Evolutionary conservation across 306 rosid genomes (phyloP), one percentile per base, ranked within the genome.

Genomic region (Dryas octopetala): DNA sequence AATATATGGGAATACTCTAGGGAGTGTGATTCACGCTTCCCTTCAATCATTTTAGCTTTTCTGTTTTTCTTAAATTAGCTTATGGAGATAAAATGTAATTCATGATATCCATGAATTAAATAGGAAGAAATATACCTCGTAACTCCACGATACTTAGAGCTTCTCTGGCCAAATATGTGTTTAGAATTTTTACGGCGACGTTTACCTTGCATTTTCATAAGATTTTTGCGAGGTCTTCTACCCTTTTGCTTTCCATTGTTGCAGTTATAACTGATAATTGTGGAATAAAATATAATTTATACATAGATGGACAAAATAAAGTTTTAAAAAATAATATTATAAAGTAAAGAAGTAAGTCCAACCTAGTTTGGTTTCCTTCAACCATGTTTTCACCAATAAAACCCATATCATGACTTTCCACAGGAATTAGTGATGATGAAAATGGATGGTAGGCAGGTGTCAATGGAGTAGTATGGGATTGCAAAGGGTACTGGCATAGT

Each of bases 111-210:
- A 57, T 16, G 13, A 58, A 23, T 19, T 10, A 55, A 23, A 26
- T 11, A 8, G 5, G 8, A 7, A 23, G 7, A 16, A 41, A 71
- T 32, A 5, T 52, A 86, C 89, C 49, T 86, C 28, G 79, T 49
- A 53, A 86, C 89, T 57, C 89, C 89, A 2, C 83, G 70, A 49
- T 49, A 86, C 12, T 6, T 6, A 2, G 90, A 86, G 45, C 68
- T 55, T 60, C 64, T 60, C 14, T 67, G 41, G 15, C 66, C 57
- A 15, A 51, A 28, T 26, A 59, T 19, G n/a, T 7, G 38, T 11
- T 52, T 66, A 5, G 48, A 7, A 16, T 6, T 74, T 17, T 52
- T 74, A 1, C 6, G n/a, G 19, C 7, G 41, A 66, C 62, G 64
- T 52, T 9, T 69, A n/a, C 15, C 38, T 32, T 32, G 38, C 38